phyloP scores from a whole-genome alignment of 106 monocot species.

The Phalaenopsis aphrodite region DNA sequence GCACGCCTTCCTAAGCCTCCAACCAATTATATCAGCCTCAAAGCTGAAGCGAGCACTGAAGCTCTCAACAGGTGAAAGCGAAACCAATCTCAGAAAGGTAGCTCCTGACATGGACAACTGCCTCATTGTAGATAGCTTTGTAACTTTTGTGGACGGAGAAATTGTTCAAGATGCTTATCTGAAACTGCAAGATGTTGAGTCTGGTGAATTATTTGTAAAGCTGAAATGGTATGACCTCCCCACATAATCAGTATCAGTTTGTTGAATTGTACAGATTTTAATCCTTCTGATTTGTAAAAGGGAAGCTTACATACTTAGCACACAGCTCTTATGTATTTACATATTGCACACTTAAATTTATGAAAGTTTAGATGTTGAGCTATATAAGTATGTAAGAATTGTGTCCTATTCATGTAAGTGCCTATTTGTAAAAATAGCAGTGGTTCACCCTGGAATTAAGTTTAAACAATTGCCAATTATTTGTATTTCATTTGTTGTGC shows the following conservation, averaged over 20 bases:
- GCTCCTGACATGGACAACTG: constrained; percentile 66
- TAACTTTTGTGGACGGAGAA: constrained; percentile 53
- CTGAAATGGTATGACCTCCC: constrained; percentile 49
- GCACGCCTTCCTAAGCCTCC: constrained; percentile 45
- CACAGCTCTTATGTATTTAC: too few species aligned
- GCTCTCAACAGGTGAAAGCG: constrained; percentile 39
- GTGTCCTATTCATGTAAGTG: too few species aligned
- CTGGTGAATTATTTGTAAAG: constrained; percentile 61
- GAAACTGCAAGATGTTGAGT: constrained; percentile 73
- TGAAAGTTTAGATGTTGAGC: too few species aligned
- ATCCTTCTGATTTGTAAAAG: not conserved
- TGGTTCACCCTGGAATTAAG: not conserved
- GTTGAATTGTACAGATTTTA: not conserved
- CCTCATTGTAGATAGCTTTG: constrained; percentile 61
- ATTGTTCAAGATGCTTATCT: constrained; percentile 63
- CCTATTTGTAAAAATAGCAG: not conserved
- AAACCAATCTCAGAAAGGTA: constrained; percentile 70
- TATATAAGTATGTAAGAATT: too few species aligned
- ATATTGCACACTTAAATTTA: too few species aligned
- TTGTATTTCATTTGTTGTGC: not conserved
- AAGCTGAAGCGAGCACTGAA: constrained; percentile 61
- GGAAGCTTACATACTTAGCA: too few species aligned
- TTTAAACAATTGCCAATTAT: not conserved
- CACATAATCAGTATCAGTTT: not conserved
- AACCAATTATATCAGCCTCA: constrained; percentile 53